Evolutionary conservation across 768 basidiomycete species (phyloP).

Genomic region (Serendipita vermifera): DNA sequence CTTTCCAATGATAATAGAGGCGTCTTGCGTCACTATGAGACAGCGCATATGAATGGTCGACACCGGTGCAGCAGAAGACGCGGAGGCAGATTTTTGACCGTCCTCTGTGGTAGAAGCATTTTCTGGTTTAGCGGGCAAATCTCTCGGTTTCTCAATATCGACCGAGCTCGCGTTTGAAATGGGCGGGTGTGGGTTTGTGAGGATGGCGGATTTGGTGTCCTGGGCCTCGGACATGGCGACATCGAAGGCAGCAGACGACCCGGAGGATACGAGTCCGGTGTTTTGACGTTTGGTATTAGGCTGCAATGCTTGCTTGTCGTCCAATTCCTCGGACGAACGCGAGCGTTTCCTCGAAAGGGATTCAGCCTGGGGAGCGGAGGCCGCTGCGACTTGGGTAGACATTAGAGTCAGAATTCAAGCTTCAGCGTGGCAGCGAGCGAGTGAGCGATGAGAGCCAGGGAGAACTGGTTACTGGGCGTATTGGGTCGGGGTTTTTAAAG

Average conservation of each 20-base stretch:
- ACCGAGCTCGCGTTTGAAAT: not conserved
- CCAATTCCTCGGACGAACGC: conserved; percentile 1
- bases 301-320: not conserved
- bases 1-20: conserved; percentile 97
- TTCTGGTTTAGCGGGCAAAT: conserved; percentile 1
- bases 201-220: not conserved
- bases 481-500: not conserved
- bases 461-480: not conserved
- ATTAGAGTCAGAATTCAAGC: not conserved
- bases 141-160: conserved; percentile 1
- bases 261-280: conserved; percentile 3
- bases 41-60: conserved; percentile 81
- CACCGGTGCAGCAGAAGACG: not conserved
- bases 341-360: conserved; percentile 9
- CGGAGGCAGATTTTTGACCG: not conserved
- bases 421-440: not conserved
- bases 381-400: not conserved
- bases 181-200: not conserved
- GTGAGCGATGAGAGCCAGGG: not conserved
- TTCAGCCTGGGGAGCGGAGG: not conserved
- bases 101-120: not conserved
- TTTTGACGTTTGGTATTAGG: conserved; percentile 2
- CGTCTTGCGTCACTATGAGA: conserved; percentile 97
- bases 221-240: conserved; percentile 9
- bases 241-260: conserved; percentile 8